Evolutionary conservation across 2,329 filamentous ascomycete species (phyloP).

Genomic region (Trichoderma sp.): DNA sequence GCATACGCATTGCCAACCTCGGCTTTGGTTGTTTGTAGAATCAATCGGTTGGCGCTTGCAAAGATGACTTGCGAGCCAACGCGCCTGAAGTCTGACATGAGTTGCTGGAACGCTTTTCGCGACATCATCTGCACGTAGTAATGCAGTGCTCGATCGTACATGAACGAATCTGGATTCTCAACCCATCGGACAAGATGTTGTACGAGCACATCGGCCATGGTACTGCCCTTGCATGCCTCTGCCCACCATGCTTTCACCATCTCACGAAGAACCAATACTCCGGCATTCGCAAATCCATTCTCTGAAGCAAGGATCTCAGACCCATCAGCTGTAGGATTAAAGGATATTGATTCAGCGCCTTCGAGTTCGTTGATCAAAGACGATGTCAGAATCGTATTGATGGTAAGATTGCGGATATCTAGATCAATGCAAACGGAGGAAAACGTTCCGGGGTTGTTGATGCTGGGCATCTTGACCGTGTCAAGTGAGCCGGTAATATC

Average conservation of each 20-base stretch:
- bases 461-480: slow-evolving; percentile 84
- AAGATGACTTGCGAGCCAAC: slow-evolving; percentile 97
- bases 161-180: slow-evolving; percentile 86
- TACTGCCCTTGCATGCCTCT: slow-evolving; percentile 85
- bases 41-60: slow-evolving; percentile 82
- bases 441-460: slow-evolving; percentile 93
- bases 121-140: slow-evolving; percentile 99
- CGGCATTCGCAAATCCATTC: slow-evolving; percentile 89
- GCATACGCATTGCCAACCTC: slow-evolving; percentile 97
- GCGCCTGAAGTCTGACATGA: slow-evolving; percentile 94
- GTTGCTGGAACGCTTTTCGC: slow-evolving; percentile 91
- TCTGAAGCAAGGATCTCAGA: slow-evolving; percentile 72
- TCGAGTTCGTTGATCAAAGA: slow-evolving; percentile 97
- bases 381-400: slow-evolving; percentile 96
- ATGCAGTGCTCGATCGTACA: slow-evolving; percentile 92
- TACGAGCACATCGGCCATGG: slow-evolving; percentile 97
- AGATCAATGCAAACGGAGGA: slow-evolving; percentile 96
- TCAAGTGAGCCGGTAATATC: slow-evolving; percentile 84
- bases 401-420: slow-evolving; percentile 89
- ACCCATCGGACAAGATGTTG: slow-evolving; percentile 98
- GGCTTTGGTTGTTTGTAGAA: slow-evolving; percentile 93
- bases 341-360: slow-evolving; percentile 81
- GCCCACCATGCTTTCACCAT: slow-evolving; percentile 99
- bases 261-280: slow-evolving; percentile 86
- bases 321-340: slow-evolving; percentile 62